A percentile compares a stretch with the other conserved stretches of the same genome.
These are phyloP conservation scores for Asterophora parasitica DNA, from an alignment of 768 basidiomycete species.

Conservation along the genomic window DNA sequence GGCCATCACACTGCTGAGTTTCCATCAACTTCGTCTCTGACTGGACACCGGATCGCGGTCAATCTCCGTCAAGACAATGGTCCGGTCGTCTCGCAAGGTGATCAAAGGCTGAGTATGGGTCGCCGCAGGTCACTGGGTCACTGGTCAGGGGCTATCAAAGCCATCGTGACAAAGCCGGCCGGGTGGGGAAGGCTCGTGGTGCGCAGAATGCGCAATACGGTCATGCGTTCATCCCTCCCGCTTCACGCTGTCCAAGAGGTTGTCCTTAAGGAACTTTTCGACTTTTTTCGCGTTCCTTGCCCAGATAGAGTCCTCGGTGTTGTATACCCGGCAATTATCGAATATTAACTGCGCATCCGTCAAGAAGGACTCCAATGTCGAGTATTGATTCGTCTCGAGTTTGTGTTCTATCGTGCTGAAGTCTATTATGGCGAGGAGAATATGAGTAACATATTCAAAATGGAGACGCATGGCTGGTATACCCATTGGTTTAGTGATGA, in stretches of 20 bases:
- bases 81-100: too few species aligned
- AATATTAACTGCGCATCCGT: conserved; percentile 82
- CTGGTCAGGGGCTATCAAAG: too few species aligned
- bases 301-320: conserved; percentile 75
- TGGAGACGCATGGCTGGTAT: conserved; percentile 22
- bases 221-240: conserved; percentile 15
- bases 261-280: conserved; percentile 70
- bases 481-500: conserved; percentile 94
- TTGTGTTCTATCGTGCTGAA: conserved; percentile 85
- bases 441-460: neutral
- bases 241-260: conserved; percentile 33
- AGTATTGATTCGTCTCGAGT: conserved; percentile 84
- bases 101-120: too few species aligned
- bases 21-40: too few species aligned
- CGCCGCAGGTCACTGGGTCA: too few species aligned
- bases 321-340: conserved; percentile 87
- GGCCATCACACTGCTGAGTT: too few species aligned
- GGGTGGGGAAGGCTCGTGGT: too few species aligned
- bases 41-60: too few species aligned
- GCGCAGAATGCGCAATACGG: neutral
- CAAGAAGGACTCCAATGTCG: conserved; percentile 65
- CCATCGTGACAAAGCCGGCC: too few species aligned
- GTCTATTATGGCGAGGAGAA: conserved; percentile 45
- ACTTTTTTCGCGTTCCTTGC: conserved; percentile 80
- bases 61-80: too few species aligned